These are phyloP conservation scores for Medicago arabica DNA, from an alignment of 306 rosid genomes.

Conservation along the genomic window DNA sequence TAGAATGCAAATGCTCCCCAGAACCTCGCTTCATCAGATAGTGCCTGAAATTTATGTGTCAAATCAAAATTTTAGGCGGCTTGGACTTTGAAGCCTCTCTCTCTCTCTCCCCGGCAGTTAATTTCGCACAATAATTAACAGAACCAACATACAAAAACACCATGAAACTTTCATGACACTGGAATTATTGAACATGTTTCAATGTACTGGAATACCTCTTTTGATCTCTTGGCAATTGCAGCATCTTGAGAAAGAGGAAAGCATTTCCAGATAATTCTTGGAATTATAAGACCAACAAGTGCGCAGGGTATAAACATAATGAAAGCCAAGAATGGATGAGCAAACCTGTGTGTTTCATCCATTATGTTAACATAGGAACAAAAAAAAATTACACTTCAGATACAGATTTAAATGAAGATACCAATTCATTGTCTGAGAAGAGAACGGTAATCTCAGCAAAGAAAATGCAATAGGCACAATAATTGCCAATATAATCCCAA, in stretches of 20 bases:
- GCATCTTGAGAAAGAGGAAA: constrained; percentile 76
- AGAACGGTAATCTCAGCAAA: constrained; percentile 63
- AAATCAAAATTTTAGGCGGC: constrained; percentile 36
- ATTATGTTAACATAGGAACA: constrained; percentile 40
- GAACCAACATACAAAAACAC: constrained; percentile 25
- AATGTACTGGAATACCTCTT: constrained; percentile 65
- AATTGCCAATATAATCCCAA: constrained; percentile 69
- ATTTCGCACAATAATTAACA: constrained; percentile 16
- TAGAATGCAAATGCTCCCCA: constrained; percentile 97
- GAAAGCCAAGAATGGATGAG: constrained; percentile 91
- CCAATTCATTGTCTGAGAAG: constrained; percentile 87
- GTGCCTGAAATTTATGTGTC: constrained; percentile 61
- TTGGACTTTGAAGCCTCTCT: constrained; percentile 31
- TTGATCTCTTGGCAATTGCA: constrained; percentile 57
- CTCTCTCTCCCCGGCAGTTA: background rate
- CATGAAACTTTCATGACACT: background rate
- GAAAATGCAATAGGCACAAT: constrained; percentile 76
- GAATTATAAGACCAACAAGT: constrained; percentile 81
- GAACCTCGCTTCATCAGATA: constrained; percentile 83
- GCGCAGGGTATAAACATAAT: constrained; percentile 87
- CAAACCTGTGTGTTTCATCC: constrained; percentile 73
- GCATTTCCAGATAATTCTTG: constrained; percentile 66
- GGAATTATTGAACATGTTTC: constrained; percentile 29
- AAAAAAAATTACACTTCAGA: constrained; percentile 41
- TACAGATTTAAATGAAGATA: constrained; percentile 48